Base-by-base conservation (phyloP, 257 asterid species). In the Parsonsia alboflavescens region DNA sequence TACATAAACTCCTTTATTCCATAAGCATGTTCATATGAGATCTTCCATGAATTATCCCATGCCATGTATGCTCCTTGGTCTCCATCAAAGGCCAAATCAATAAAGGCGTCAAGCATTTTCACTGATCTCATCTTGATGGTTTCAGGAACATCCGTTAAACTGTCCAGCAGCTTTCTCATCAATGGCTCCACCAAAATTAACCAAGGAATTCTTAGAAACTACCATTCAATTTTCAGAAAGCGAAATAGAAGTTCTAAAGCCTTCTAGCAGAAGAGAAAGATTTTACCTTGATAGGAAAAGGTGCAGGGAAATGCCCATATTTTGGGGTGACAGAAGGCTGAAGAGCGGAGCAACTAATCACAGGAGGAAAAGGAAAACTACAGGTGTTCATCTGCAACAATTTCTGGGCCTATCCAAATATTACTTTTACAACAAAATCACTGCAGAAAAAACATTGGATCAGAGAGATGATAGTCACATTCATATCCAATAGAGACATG, bases 51-150 rank as follows among this genome's bases (percentile, higher is more conserved):
- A n/a, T n/a, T n/a, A n/a, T n/a, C n/a, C n/a, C n/a, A n/a, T n/a
- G n/a, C n/a, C n/a, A n/a, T n/a, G n/a, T n/a, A n/a, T n/a, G n/a
- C n/a, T n/a, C n/a, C n/a, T n/a, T n/a, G n/a, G n/a, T n/a, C n/a
- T n/a, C n/a, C n/a, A n/a, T 33, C 39, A 33, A 33, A 33, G 10
- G 79, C 53, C 10, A 59, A 71, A 82, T 87, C 88, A 26, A 84
- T 88, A 4, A 87, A 75, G 45, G 81, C 86, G 75, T 89, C 91
- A 33, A 87, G 36, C 52, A 87, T 30, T 61, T 78, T 79, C 56
- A 76, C 21, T 0, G 87, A 81, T 21, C 83, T 80, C 53, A 81
- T 80, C 79, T 80, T 86, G 16, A 84, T 73, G 50, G 61, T 59
- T 56, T 72, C 70, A 0, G 79, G 49, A 19, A 81, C 80, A 22